Conservation (phyloP, 1,284 basidiomycete species). For the Vanrija sp. region DNA sequence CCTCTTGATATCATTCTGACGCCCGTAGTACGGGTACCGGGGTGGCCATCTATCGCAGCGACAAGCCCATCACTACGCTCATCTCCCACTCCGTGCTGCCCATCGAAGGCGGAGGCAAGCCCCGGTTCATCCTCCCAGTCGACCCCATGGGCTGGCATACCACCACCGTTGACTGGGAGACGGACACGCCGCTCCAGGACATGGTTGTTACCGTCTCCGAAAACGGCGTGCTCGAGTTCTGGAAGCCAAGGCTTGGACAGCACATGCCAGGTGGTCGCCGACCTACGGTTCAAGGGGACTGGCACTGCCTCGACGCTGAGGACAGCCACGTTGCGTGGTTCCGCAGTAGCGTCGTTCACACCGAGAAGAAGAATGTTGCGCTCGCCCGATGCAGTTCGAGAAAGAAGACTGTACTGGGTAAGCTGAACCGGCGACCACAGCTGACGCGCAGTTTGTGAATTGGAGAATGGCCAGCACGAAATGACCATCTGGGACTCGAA, state of each 20-base stretch:
- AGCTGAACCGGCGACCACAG: not conserved
- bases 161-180: conserved; percentile 50
- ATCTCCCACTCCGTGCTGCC: conserved; percentile 38
- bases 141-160: conserved; percentile 83
- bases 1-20: conserved; percentile 20
- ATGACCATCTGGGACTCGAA: conserved; percentile 92
- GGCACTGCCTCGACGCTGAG: not conserved
- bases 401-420: conserved; percentile 76
- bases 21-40: conserved; percentile 52
- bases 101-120: conserved; percentile 18
- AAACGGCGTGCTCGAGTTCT: conserved; percentile 72
- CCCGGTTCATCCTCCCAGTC: conserved; percentile 59
- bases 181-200: conserved; percentile 55
- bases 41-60: conserved; percentile 13
- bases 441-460: conserved; percentile 39
- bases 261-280: conserved; percentile 20
- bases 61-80: conserved; percentile 27
- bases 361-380: conserved; percentile 61
- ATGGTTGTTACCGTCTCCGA: conserved; percentile 70
- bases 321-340: conserved; percentile 26
- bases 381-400: conserved; percentile 78
- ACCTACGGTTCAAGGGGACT: conserved; percentile 2
- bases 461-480: conserved; percentile 57
- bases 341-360: conserved; percentile 66
- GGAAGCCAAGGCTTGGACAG: conserved; percentile 60